Evolutionary conservation across 495 filamentous ascomycete genomes (phyloP), one percentile per base, ranked within the genome.

Genomic region (Beverwykella pulmonaria): DNA sequence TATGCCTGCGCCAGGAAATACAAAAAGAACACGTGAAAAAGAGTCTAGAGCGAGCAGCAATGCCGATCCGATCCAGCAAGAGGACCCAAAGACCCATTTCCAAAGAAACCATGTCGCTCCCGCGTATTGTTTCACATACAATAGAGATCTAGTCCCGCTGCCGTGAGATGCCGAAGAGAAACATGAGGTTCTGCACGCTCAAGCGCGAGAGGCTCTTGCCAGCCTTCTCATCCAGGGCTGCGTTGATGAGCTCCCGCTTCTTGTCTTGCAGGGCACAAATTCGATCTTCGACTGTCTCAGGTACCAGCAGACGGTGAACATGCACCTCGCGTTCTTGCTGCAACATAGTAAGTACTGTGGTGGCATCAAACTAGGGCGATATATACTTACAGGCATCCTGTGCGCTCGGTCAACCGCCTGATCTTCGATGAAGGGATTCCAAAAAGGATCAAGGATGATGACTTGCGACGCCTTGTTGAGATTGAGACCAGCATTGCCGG

Each of bases 381-480:
- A 10, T 4, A 44, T 4, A 44, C 39, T 44, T 44, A 44, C 39
- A 15, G 92, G 93, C 60, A 98, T 91, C 3, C 93, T 89, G 74
- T 98, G 90, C 2, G 93, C 91, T 39, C 93, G 91, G 76, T 97
- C 94, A 59, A 98, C 88, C 0, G 93, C 93, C 75, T 98, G 93
- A 70, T 93, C 91, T 78, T 98, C 93, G 26, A 96, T 89, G 73
- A 89, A 97, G 0, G 93, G 92, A 65, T 98, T 98, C 91, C 94
- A 98, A 79, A 96, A 97, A 0, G 93, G 93, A 69, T 98, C 93
- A 60, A 95, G 85, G 57, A 97, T 89, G 73, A 98, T 91, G 66
- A 98, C 90, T 68, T 92, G 88, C 0, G 87, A 89, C 0, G 93
- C 93, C n/a, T 87, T 87, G 8, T 89, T 88, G 20, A 98, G 84